These are phyloP conservation scores for Rhizoctonia solani DNA, from an alignment of 1,284 basidiomycete genomes.

Conservation along the genomic window DNA sequence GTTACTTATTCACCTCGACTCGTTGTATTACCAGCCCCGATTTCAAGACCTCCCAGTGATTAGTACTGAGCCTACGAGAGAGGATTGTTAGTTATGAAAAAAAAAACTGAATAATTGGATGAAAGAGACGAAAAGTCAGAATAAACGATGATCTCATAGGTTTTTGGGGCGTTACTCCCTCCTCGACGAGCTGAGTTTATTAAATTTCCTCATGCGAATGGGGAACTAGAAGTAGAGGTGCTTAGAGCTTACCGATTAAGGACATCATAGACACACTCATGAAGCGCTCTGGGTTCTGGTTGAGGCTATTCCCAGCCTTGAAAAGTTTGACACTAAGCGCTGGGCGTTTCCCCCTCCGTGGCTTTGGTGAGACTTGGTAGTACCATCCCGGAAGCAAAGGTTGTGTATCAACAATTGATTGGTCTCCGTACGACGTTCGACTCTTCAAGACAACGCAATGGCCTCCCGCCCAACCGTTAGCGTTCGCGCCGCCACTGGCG, in stretches of 20 bases:
- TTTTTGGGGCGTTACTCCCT: conserved; percentile 39
- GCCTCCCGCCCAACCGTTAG: conserved; percentile 88
- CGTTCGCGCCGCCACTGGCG: conserved; percentile 76
- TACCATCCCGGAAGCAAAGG: conserved; percentile 31
- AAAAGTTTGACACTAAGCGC: conserved; percentile 12
- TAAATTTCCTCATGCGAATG: conserved; percentile 29
- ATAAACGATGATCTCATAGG: conserved; percentile 35
- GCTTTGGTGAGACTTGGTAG: neutral
- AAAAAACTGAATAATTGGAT: neutral
- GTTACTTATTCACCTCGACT: too few relatives aligned
- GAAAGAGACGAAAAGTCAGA: conserved; percentile 7
- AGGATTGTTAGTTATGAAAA: too few relatives aligned
- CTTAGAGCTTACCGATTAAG: too few relatives aligned
- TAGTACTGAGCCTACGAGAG: too few relatives aligned
- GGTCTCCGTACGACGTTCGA: conserved; percentile 34
- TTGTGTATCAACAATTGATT: conserved; percentile 17
- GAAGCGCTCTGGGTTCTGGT: too few relatives aligned
- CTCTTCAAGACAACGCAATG: conserved; percentile 56
- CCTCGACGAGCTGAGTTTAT: conserved; percentile 40
- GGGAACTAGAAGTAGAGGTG: too few relatives aligned
- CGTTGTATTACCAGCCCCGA: too few relatives aligned
- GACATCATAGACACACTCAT: too few relatives aligned
- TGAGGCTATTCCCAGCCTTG: neutral
- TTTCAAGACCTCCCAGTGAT: too few relatives aligned
- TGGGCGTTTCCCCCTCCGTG: neutral